Percentiles rank a stretch among this genome's conserved stretches.
Evolutionary conservation across 305 asterid genomes (phyloP).

Genomic region (Fraxinus baroniana): DNA sequence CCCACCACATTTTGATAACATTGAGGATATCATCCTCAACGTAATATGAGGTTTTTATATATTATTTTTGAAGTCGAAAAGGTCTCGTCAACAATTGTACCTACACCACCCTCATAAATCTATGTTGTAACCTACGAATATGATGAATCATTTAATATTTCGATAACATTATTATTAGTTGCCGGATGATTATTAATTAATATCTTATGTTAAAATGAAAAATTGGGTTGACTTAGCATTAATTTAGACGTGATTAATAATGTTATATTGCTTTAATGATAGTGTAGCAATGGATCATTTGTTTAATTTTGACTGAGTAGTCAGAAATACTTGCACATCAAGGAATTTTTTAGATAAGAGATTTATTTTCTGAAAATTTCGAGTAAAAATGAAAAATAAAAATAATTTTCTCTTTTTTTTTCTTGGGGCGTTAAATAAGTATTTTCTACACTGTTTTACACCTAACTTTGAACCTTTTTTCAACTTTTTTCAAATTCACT

Average conservation of each 20-base stretch:
- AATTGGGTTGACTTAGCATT: conserved; percentile 34
- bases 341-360: background rate
- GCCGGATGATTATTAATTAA: conserved; percentile 18
- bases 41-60: background rate
- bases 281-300: background rate
- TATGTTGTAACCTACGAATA: conserved; percentile 5
- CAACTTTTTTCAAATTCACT: background rate
- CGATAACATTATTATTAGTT: background rate
- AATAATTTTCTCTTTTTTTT: background rate
- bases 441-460: background rate
- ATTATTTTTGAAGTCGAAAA: background rate
- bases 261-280: background rate
- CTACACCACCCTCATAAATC: background rate
- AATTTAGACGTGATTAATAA: conserved; percentile 7
- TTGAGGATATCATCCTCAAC: background rate
- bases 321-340: conserved; percentile 25
- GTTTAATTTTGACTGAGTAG: background rate
- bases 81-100: background rate
- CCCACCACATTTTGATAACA: background rate
- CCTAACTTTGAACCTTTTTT: background rate
- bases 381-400: background rate
- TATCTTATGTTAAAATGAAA: conserved; percentile 13
- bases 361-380: background rate
- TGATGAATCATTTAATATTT: conserved; percentile 11
- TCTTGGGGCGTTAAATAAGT: background rate